Percentiles rank a stretch among this genome's conserved stretches.
Evolutionary conservation across 139 green algal genomes (phyloP).

Genomic region (Mesotaenium endlicherianum): DNA sequence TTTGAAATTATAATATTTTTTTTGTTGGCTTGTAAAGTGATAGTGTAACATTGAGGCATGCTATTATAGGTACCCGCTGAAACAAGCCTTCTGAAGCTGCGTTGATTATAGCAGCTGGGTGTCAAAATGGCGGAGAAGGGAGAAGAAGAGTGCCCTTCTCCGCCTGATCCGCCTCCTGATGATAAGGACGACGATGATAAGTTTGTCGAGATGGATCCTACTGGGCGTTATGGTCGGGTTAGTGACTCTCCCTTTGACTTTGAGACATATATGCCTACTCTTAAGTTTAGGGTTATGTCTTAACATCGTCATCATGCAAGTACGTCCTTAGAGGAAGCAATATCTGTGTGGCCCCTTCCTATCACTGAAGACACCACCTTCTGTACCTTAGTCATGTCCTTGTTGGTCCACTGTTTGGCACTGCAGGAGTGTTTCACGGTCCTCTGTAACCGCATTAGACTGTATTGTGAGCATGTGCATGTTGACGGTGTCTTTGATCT

Average conservation of each 20-base stretch:
- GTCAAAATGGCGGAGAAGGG: not conserved
- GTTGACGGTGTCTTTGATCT: too few relatives aligned
- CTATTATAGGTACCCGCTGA: too few relatives aligned
- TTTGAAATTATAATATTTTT: too few relatives aligned
- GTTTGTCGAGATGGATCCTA: conserved; percentile 68
- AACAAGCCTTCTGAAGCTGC: too few relatives aligned
- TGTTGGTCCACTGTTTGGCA: too few relatives aligned
- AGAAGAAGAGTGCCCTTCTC: not conserved
- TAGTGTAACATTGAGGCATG: too few relatives aligned
- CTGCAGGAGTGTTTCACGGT: too few relatives aligned
- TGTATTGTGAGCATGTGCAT: too few relatives aligned
- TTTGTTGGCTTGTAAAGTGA: too few relatives aligned
- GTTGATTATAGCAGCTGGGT: too few relatives aligned
- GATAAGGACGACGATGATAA: conserved; percentile 56
- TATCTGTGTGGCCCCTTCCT: not conserved
- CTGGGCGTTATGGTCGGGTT: conserved; percentile 64
- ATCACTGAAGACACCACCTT: not conserved
- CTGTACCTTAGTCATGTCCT: not conserved
- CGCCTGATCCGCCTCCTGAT: conserved; percentile 9
- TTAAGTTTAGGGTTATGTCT: not conserved
- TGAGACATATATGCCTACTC: not conserved
- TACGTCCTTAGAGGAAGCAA: not conserved
- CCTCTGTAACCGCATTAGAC: too few relatives aligned
- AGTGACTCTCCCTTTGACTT: conserved; percentile 17
- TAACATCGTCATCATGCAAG: not conserved